A percentile compares a stretch with the other conserved stretches of the same genome.
Evolutionary conservation across 2,329 filamentous ascomycete genomes (phyloP).

Genomic region (Rhynchosporium secalis): DNA sequence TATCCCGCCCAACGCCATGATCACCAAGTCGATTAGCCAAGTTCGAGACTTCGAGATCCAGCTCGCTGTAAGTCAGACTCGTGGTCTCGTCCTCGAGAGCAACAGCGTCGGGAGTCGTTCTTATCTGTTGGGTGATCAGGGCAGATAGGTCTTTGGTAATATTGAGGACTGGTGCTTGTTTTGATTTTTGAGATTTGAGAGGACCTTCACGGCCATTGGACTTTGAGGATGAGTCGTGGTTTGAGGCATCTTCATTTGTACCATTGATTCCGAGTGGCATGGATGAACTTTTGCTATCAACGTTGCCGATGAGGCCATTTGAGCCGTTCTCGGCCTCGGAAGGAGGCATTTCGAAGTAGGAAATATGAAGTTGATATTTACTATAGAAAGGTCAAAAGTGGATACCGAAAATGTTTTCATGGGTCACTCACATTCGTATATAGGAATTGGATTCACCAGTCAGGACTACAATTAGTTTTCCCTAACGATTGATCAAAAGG

Average conservation of each 20-base stretch:
- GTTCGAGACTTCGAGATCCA: constrained; percentile 65
- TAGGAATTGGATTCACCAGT: not conserved
- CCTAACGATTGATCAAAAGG: not conserved
- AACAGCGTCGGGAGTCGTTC: constrained; percentile 65
- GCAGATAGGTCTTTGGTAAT: constrained; percentile 70
- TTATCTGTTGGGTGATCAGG: constrained; percentile 69
- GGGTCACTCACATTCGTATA: not conserved
- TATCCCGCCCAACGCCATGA: constrained; percentile 71
- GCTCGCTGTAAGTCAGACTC: constrained; percentile 70
- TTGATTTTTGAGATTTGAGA: constrained; percentile 32
- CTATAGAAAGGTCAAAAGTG: not conserved
- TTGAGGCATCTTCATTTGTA: constrained; percentile 14
- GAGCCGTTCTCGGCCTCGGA: constrained; percentile 18
- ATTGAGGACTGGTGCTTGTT: constrained; percentile 65
- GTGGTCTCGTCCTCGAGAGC: constrained; percentile 70
- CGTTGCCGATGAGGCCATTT: constrained; percentile 15
- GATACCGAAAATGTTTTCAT: not conserved
- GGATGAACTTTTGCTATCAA: constrained; percentile 10
- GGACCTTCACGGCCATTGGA: constrained; percentile 14
- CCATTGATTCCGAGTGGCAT: constrained; percentile 9
- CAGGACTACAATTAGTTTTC: too few species aligned
- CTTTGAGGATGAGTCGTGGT: constrained; percentile 9
- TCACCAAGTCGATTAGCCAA: constrained; percentile 64
- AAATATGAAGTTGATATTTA: not conserved
- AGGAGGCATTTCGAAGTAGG: constrained; percentile 19